A percentile compares a stretch with the other conserved stretches of the same genome.
Conservation (phyloP, 192 early-diverging fungal species). For the Gorgonomyces haynaldii region DNA sequence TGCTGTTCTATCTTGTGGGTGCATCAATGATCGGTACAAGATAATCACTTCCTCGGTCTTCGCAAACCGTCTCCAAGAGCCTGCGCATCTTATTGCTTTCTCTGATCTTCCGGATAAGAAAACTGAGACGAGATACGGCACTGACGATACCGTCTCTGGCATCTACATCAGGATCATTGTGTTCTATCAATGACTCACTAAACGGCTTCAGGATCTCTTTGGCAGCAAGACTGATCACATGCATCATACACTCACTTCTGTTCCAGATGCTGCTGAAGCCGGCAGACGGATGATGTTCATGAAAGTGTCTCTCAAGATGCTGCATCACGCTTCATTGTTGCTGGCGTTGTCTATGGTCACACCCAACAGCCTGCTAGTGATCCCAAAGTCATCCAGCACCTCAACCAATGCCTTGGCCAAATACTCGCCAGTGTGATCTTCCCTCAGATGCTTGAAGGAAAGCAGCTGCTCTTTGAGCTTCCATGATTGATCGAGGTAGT, state of each 20-base stretch:
- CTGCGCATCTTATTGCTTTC: not conserved
- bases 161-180: no score
- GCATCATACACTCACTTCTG: conserved; percentile 2
- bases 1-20: not conserved
- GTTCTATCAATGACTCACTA: no score
- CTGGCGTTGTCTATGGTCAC: conserved; percentile 2
- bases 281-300: not conserved
- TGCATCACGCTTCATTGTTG: conserved; percentile 1
- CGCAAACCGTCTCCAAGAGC: not conserved
- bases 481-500: conserved; percentile 2
- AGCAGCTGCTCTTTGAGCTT: not conserved
- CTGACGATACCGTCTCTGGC: no score
- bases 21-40: conserved; percentile 1
- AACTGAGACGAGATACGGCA: no score
- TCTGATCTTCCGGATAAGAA: not conserved
- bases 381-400: conserved; percentile 1
- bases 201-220: conserved; percentile 5
- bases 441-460: not conserved
- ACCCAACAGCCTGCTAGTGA: not conserved
- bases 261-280: not conserved
- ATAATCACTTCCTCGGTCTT: not conserved
- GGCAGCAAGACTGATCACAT: conserved; percentile 2
- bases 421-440: not conserved
- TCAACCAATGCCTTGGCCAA: conserved; percentile 5
- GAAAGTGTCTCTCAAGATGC: not conserved